phyloP scores from a whole-genome alignment of 257 asterid species.

The Thymus mandschuricus region DNA sequence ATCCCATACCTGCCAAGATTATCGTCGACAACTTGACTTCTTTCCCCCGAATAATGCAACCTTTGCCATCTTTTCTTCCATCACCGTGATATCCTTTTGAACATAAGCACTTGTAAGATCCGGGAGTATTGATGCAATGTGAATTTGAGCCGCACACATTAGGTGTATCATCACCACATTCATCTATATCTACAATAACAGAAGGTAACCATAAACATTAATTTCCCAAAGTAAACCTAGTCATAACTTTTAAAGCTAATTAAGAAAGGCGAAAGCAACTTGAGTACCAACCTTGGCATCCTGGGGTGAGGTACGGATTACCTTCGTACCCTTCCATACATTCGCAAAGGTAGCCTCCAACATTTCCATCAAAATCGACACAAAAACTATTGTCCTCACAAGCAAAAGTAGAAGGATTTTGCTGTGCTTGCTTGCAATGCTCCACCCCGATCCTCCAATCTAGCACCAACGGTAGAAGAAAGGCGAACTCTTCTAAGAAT shows the following conservation, averaged over 20 bases:
- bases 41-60: not conserved
- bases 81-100: not conserved
- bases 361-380: not conserved
- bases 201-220: no score
- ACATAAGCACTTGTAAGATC: not conserved
- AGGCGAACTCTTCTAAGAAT: no score
- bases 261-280: no score
- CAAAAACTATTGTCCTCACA: conserved; percentile 14
- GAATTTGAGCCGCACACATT: not conserved
- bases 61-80: conserved; percentile 3
- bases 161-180: not conserved
- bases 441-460: conserved; percentile 21
- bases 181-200: conserved; percentile 4
- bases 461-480: not conserved
- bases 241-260: no score
- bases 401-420: not conserved
- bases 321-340: conserved; percentile 23
- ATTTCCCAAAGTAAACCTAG: no score
- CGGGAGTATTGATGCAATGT: not conserved
- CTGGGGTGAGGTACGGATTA: conserved; percentile 26
- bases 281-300: conserved; percentile 24
- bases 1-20: not conserved
- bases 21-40: not conserved
- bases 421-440: not conserved
- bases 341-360: conserved; percentile 26